Evolutionary conservation across 2,329 filamentous ascomycete species (phyloP).

Genomic region (Teratosphaeria destructans): DNA sequence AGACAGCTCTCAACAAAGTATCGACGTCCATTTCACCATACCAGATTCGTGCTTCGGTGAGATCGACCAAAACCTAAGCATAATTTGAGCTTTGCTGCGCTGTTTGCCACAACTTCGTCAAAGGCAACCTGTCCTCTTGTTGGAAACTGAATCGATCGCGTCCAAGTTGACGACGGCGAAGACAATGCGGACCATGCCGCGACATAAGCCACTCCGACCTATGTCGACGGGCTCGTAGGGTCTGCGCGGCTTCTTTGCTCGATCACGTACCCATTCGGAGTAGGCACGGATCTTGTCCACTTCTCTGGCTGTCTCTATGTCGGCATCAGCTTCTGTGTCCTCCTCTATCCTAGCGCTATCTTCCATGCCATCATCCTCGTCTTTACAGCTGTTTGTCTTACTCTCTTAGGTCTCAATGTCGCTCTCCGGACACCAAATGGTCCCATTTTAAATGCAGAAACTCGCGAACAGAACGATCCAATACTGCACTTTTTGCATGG

Average conservation of each 20-base stretch:
- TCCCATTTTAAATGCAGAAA: constrained; percentile 2
- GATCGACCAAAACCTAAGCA: not conserved
- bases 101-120: not conserved
- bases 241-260: constrained; percentile 5
- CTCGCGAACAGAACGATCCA: not conserved
- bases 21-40: not conserved
- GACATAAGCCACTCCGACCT: not conserved
- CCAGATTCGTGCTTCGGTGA: not conserved
- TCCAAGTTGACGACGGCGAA: not conserved
- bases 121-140: not conserved
- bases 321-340: constrained; percentile 4
- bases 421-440: constrained; percentile 3
- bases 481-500: not conserved
- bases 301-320: constrained; percentile 5
- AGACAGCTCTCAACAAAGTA: not conserved
- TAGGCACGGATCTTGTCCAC: constrained; percentile 2
- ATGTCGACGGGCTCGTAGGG: not conserved
- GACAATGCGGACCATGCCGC: not conserved
- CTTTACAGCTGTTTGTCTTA: not conserved
- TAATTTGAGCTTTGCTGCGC: not conserved
- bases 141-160: not conserved
- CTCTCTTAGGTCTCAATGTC: not conserved
- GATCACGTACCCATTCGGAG: constrained; percentile 6
- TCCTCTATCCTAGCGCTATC: not conserved
- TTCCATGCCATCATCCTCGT: not conserved